Conservation (phyloP, 2,329 filamentous ascomycete species). For the Cryphonectria parasitica region DNA sequence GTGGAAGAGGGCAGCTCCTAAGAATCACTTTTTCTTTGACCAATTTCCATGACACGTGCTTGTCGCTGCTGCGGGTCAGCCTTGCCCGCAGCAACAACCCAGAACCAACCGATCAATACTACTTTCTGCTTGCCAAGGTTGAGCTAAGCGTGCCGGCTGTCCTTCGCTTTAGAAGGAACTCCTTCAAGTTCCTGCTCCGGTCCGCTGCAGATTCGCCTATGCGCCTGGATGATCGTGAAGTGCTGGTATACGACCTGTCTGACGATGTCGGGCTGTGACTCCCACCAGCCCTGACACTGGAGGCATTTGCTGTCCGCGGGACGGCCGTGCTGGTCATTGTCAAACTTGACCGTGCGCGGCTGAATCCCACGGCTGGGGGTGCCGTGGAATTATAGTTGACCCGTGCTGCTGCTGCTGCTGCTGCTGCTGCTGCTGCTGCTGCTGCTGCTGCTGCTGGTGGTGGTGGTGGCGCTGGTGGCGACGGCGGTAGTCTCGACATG, state of each 20-base stretch:
- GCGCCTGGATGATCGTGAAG: conserved; percentile 9
- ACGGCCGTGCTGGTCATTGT: background rate
- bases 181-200: conserved; percentile 20
- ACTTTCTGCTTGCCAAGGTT: conserved; percentile 14
- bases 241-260: conserved; percentile 1
- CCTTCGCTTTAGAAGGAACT: conserved; percentile 8
- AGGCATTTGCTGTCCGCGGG: background rate
- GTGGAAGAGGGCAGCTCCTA: background rate
- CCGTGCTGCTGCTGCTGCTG: background rate
- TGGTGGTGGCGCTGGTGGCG: background rate
- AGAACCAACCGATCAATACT: background rate
- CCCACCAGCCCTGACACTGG: background rate
- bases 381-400: conserved; percentile 2
- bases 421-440: background rate
- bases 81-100: background rate
- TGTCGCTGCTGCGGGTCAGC: background rate
- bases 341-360: background rate
- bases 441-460: background rate
- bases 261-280: conserved; percentile 19
- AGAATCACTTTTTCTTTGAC: background rate
- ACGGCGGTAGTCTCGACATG: background rate
- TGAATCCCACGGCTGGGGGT: background rate
- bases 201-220: conserved; percentile 15
- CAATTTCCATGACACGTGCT: background rate
- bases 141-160: conserved; percentile 5